Percentiles rank a stretch among this genome's conserved stretches.
phyloP scores from a whole-genome alignment of 306 rosid genomes.

The Trifolium repens region DNA sequence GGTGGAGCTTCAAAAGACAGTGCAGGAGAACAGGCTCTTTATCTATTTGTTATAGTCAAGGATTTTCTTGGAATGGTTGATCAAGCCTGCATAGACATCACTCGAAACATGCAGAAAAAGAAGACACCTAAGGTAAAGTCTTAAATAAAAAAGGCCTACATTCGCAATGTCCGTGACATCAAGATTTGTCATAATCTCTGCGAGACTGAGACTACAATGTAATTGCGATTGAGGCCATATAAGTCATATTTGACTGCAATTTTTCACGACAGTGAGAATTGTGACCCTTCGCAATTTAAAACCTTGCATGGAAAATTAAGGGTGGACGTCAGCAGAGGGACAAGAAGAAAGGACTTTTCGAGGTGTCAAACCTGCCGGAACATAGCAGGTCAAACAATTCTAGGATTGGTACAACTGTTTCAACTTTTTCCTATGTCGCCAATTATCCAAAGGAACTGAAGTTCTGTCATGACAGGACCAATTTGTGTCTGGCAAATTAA shows the following conservation, averaged over 20 bases:
- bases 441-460: constrained; percentile 3
- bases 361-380: constrained; percentile 52
- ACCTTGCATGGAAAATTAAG: constrained; percentile 12
- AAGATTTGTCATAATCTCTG: background rate
- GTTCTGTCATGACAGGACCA: constrained; percentile 1
- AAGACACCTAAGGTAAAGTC: constrained; percentile 44
- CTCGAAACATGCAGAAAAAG: constrained; percentile 67
- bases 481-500: constrained; percentile 25
- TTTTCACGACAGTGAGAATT: background rate
- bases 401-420: constrained; percentile 42
- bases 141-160: background rate
- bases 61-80: constrained; percentile 93
- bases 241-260: background rate
- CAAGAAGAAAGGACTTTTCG: constrained; percentile 37
- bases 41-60: constrained; percentile 74
- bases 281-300: background rate
- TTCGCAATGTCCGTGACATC: background rate
- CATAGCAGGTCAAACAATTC: background rate
- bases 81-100: constrained; percentile 77
- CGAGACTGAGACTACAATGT: no score
- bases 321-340: constrained; percentile 40
- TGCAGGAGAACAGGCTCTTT: constrained; percentile 60
- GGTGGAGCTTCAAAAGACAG: constrained; percentile 67
- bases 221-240: no score
- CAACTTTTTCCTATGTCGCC: constrained; percentile 39